These are phyloP conservation scores for Coniferiporia weirii DNA, from an alignment of 1,284 basidiomycete species.

Conservation along the genomic window DNA sequence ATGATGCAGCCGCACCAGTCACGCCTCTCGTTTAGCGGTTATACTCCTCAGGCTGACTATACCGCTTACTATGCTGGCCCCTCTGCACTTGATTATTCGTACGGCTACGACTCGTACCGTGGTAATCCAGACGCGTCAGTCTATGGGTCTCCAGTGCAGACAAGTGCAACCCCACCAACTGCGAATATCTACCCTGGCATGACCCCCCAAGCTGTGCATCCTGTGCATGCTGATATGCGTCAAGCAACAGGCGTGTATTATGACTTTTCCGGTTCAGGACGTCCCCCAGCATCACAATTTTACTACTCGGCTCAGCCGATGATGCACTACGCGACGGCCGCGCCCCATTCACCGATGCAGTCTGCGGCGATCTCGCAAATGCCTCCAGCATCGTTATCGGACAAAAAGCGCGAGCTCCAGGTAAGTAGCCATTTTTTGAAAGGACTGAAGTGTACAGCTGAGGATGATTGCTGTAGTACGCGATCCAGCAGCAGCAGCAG, in stretches of 20 bases:
- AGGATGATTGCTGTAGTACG: constrained; percentile 35
- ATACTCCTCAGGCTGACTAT: constrained; percentile 48
- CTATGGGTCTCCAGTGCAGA: constrained; percentile 41
- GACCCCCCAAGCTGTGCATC: constrained; percentile 40
- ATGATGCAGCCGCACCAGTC: constrained; percentile 26
- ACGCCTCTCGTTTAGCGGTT: constrained; percentile 45
- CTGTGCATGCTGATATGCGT: constrained; percentile 38
- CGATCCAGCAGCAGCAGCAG: constrained; percentile 38
- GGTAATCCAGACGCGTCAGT: constrained; percentile 44
- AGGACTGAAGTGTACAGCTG: not conserved
- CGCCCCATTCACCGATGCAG: constrained; percentile 44
- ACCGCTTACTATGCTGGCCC: constrained; percentile 47
- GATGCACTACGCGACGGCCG: constrained; percentile 47
- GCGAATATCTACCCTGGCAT: constrained; percentile 44
- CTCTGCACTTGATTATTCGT: constrained; percentile 36
- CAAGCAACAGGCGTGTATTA: constrained; percentile 55
- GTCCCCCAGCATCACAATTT: constrained; percentile 49
- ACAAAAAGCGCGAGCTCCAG: constrained; percentile 58
- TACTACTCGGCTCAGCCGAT: constrained; percentile 58
- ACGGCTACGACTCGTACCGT: constrained; percentile 53
- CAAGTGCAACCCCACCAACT: constrained; percentile 34
- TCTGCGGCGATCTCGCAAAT: constrained; percentile 38
- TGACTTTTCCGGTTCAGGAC: constrained; percentile 47
- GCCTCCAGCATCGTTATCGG: constrained; percentile 37
- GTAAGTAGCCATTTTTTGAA: constrained; percentile 30